A percentile compares a stretch with the other conserved stretches of the same genome.
Evolutionary conservation across 305 asterid species (phyloP).

Genomic region (Fraxinus xanthoxyloides): DNA sequence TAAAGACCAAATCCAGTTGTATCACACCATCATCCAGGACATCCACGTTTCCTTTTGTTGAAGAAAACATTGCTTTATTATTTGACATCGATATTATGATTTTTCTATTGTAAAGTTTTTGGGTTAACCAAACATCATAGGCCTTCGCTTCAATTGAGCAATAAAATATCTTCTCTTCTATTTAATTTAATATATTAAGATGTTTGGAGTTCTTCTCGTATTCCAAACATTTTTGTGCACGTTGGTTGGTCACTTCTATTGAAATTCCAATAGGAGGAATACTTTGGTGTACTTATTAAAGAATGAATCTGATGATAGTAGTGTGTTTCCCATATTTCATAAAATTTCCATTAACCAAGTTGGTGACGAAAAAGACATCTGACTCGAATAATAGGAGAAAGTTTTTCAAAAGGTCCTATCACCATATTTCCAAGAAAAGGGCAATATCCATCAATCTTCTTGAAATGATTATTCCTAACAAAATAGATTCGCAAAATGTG

Average conservation of each 20-base stretch:
- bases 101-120: not conserved
- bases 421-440: not conserved
- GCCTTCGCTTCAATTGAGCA: not conserved
- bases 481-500: not conserved
- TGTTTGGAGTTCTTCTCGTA: not conserved
- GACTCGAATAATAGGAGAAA: not conserved
- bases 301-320: not conserved
- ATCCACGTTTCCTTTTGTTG: not conserved
- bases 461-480: not conserved
- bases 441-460: not conserved
- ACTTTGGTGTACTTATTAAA: not conserved
- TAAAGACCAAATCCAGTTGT: not conserved
- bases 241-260: not conserved
- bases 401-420: not conserved
- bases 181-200: not conserved
- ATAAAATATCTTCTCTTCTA: not conserved
- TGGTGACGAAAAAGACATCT: not conserved
- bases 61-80: not conserved
- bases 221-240: not conserved
- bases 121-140: not conserved
- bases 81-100: not conserved
- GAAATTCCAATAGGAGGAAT: not conserved
- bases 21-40: not conserved
- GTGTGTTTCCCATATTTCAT: not conserved
- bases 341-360: not conserved